Base-by-base conservation (phyloP, 306 rosid genomes). In the Sicyos edulis region DNA sequence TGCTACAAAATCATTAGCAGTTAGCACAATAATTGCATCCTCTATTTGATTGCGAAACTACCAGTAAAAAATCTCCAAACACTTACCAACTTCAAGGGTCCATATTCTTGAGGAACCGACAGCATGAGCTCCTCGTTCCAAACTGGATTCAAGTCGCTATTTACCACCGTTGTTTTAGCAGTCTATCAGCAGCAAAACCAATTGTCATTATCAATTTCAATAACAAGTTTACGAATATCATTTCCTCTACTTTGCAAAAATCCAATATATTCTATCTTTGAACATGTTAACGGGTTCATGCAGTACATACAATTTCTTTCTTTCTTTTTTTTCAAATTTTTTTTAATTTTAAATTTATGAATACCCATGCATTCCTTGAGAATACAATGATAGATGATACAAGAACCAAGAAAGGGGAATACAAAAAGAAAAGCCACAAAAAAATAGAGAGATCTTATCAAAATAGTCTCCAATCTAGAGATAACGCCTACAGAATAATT, bases 121-220 rank as follows among this genome's bases (percentile, higher is more conserved):
- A 95, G 85, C 99, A 91, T 91, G 82, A 82, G 93, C 56, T 91
- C 97, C 83, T 91, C 96, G 72, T 95, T 87, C 99, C 99, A 95
- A 71, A 95, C 88, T 44, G 99, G 99, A 82, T 95, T 95, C 95
- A 95, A 84, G 90, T 95, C 85, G 74, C 96, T 87, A 71, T 66
- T 79, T 6, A 77, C 2, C 61, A 91, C 75, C 22, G 61, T 77
- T 37, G 99, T 89, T 84, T 82, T 97, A 55, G 74, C 82, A 60
- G 85, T 91, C 99, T 95, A 82, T 21, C 65, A 61, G 42, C 57
- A 49, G 70, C 63, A 76, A 72, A 70, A 58, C 22, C 69, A 80
- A 37, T 73, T 54, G 73, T 10, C 37, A 54, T 44, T 62, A 53
- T 63, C 77, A 45, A 37, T 37, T 37, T 37, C 44, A 37, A 37